Evolutionary conservation across 1,284 basidiomycete species (phyloP), one percentile per base, ranked within the genome.

Genomic region (Tilletia setariae): DNA sequence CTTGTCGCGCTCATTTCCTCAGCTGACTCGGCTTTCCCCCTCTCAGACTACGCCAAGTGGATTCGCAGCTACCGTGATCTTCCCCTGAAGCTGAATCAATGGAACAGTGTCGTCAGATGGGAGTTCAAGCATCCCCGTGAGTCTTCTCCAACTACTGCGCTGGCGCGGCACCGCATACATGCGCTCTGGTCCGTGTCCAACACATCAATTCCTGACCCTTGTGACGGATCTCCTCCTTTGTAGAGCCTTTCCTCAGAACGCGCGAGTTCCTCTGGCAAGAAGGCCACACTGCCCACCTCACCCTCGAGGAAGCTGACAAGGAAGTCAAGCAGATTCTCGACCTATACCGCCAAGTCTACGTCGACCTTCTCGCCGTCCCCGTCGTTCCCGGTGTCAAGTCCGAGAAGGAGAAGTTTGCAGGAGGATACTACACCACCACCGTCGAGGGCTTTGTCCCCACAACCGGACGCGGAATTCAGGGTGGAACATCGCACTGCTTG

Each of bases 211-310:
- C 6, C 35, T 40, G 35, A 40, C 4, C 35, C 35, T 11, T 40
- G 6, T 40, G 35, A 40, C 4, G 4, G 35, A 6, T 40, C 6
- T 40, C n/a, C 8, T 8, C 16, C 2, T 19, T 25, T 19, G n/a
- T 25, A 61, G 72, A 98, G 85, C 95, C 95, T 1, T 99, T 99
- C 91, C 88, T 99, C 51, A 93, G 95, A 72, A 98, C 96, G 1
- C 92, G 96, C 80, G 95, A 98, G 85, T 99, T 98, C 88, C 86
- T 99, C 43, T 99, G 96, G 95, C 95, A 99, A 85, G 96, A 99
- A 85, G 95, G 95, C 61, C 95, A 99, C 86, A 98, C 96, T 4
- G 96, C 95, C 1, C 90, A 91, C 85, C 86, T 96, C 65, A 92
- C 91, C 75, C 91, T 94, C 83, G 81, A 86, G 15, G 94, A 96